Conservation (phyloP, 768 basidiomycete species). For the Mycena epipterygia region DNA sequence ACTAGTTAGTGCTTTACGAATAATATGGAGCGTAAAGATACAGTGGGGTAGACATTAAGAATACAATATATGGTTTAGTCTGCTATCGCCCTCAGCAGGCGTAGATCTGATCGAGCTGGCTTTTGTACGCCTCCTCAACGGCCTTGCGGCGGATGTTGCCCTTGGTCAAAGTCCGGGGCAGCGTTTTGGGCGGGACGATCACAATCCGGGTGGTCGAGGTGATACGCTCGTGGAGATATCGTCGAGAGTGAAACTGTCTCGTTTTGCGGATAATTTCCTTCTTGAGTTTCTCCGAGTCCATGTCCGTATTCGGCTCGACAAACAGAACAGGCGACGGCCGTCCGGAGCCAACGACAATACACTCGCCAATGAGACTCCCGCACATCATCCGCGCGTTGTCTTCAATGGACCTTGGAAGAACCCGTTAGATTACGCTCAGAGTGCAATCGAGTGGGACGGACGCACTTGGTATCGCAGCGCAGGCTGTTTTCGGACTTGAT, state of each 20-base stretch:
- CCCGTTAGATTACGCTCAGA: conserved; percentile 27
- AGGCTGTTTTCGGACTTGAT: conserved; percentile 78
- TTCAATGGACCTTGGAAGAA: conserved; percentile 62
- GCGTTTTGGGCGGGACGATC: conserved; percentile 59
- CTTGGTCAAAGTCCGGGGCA: conserved; percentile 70
- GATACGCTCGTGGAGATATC: conserved; percentile 72
- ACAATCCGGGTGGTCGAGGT: conserved; percentile 57
- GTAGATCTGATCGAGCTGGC: conserved; percentile 59
- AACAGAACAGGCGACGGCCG: conserved; percentile 69
- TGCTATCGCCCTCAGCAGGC: conserved; percentile 15
- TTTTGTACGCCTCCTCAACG: conserved; percentile 61
- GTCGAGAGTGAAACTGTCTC: conserved; percentile 62
- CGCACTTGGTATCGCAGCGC: conserved; percentile 77
- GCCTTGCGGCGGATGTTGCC: conserved; percentile 69
- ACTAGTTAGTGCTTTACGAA: conserved; percentile 1
- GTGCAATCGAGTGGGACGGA: conserved; percentile 31
- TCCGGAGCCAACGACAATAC: conserved; percentile 69
- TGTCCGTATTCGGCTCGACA: conserved; percentile 58
- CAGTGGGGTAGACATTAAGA: conserved; percentile 9
- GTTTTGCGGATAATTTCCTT: conserved; percentile 66
- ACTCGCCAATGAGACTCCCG: conserved; percentile 61
- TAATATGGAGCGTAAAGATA: conserved; percentile 21
- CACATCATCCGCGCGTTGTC: conserved; percentile 67
- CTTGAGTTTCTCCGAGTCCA: conserved; percentile 58
- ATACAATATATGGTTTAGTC: conserved; percentile 20